Evolutionary conservation across 1,284 basidiomycete species (phyloP).

Genomic region (Inonotus hispidus): DNA sequence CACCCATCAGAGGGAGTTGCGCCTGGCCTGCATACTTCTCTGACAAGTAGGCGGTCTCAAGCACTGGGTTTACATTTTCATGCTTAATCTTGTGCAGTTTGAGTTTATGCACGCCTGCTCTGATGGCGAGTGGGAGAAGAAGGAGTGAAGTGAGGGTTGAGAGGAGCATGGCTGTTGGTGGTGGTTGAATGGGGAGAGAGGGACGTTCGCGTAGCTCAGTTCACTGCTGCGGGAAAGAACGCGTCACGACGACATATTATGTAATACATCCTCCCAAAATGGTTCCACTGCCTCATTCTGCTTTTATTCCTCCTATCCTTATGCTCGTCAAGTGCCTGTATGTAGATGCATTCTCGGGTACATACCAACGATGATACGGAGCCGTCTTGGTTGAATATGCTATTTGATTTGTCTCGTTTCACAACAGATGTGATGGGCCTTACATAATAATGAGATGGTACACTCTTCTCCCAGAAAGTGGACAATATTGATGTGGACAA

Average conservation of each 20-base stretch:
- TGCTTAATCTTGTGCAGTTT: conserved; percentile 81
- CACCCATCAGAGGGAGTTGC: conserved; percentile 66
- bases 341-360: too few species aligned
- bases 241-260: conserved; percentile 6
- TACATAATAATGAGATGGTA: not conserved
- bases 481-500: too few species aligned
- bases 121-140: conserved; percentile 66
- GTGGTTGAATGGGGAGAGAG: conserved; percentile 28
- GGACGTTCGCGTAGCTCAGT: too few species aligned
- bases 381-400: too few species aligned
- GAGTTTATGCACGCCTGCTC: conserved; percentile 72
- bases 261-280: too few species aligned
- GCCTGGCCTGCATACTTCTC: conserved; percentile 76
- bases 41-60: conserved; percentile 78
- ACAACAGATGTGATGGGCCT: not conserved
- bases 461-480: not conserved
- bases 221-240: not conserved
- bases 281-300: too few species aligned
- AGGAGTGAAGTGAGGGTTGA: conserved; percentile 50
- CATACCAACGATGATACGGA: too few species aligned
- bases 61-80: conserved; percentile 52
- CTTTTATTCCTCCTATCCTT: too few species aligned
- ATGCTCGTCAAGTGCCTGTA: too few species aligned
- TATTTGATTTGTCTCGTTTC: too few species aligned
- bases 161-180: conserved; percentile 63